phyloP scores from a whole-genome alignment of 495 filamentous ascomycete genomes.

The Penicillium lagena region DNA sequence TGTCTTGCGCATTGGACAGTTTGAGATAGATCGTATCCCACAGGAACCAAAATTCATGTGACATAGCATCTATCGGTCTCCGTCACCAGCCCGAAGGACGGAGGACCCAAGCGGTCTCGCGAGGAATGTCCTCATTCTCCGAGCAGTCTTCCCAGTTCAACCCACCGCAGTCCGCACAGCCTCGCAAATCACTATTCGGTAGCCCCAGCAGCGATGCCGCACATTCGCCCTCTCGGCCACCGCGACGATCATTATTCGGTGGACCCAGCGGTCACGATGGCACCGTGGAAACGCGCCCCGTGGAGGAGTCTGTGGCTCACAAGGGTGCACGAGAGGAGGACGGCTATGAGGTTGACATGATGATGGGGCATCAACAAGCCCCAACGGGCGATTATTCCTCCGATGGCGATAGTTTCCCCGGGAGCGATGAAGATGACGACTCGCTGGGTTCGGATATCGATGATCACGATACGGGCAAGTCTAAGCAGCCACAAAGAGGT shows the following conservation, averaged over 20 bases:
- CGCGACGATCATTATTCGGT: conserved; percentile 27
- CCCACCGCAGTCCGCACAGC: conserved; percentile 32
- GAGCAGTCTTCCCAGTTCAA: conserved; percentile 17
- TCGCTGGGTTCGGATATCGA: neutral
- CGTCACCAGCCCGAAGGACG: neutral
- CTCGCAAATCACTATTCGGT: conserved; percentile 29
- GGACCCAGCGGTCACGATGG: conserved; percentile 21
- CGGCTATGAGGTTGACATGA: conserved; percentile 15
- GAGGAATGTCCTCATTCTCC: conserved; percentile 33
- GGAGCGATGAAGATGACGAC: conserved; percentile 11
- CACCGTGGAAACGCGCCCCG: conserved; percentile 5
- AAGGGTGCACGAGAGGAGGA: neutral
- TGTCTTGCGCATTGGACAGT: neutral
- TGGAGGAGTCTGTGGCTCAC: conserved; percentile 3
- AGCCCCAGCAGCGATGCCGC: conserved; percentile 31
- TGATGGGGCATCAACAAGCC: conserved; percentile 14
- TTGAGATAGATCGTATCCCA: too few relatives aligned
- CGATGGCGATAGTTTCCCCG: conserved; percentile 18
- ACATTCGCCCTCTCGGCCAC: conserved; percentile 12
- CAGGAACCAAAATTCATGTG: conserved; percentile 1
- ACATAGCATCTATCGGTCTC: neutral
- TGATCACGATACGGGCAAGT: neutral
- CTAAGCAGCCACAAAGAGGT: neutral
- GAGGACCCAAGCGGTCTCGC: neutral
- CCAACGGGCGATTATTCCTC: conserved; percentile 13